Base-by-base conservation (phyloP, 108 stramenopile genomes). In the Cylindrotheca fusiformis region DNA sequence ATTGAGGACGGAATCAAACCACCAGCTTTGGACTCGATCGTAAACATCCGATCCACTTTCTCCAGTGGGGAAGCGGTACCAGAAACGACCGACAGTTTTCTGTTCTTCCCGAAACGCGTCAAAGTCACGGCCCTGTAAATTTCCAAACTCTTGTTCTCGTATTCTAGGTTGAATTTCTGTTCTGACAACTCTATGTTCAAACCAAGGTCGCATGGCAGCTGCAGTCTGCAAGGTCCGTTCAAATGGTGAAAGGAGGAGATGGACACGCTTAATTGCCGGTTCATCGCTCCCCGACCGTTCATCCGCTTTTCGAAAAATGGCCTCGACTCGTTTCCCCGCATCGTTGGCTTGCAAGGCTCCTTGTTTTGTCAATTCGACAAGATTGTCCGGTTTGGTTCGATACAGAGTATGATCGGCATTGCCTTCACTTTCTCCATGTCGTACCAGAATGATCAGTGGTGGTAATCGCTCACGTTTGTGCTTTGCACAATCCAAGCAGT, bases 221-320 rank as follows among this genome's bases (percentile, higher is more conserved):
- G 71, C 52, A 25, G 85, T 82, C 58, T 83, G 78, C 26, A 72
- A 23, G 19, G 76, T 75, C 19, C 85, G 36, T 20, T 78, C 76
- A 72, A 77, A 86, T 0, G 85, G 85, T 18, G 82, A 83, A 1
- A 83, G 54, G 49, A 80, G 47, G 21, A 83, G 53, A 26, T 77
- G 65, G 0, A 75, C 76, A 8, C 61, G 54, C 2, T 30, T 36
- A 6, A 63, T 71, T 0, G 28, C 5, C 29, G 58, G 48, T 41
- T 41, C 10, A 41, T 10, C 36, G 36, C n/a, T n/a, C n/a, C n/a
- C n/a, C n/a, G n/a, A n/a, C n/a, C n/a, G n/a, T n/a, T n/a, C n/a
- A n/a, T n/a, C n/a, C n/a, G n/a, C n/a, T n/a, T n/a, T n/a, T n/a
- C n/a, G n/a, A 23, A 87, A 62, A 10, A 87, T 60, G 2, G 46